These are phyloP conservation scores for Gyrodon lividus DNA, from an alignment of 768 basidiomycete species.

Conservation along the genomic window DNA sequence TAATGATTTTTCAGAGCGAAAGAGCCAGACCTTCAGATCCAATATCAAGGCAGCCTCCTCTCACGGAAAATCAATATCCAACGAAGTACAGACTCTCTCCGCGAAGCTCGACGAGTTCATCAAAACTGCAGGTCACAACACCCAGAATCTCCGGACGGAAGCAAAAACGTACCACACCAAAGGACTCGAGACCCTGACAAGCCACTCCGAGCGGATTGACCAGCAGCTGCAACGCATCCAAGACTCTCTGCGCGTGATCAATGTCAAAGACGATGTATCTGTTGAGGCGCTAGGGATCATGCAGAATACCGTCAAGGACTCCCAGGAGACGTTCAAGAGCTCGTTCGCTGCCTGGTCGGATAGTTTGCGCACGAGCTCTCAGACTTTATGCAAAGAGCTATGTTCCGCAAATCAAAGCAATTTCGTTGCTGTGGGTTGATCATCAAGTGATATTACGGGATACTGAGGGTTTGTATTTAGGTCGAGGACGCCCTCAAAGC, in stretches of 20 bases:
- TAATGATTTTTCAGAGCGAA: constrained; percentile 59
- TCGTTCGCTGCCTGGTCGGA: constrained; percentile 58
- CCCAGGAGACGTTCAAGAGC: constrained; percentile 50
- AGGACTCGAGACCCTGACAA: constrained; percentile 53
- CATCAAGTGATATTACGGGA: neutral
- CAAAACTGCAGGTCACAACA: constrained; percentile 52
- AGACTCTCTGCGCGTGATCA: constrained; percentile 51
- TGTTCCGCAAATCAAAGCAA: constrained; percentile 43
- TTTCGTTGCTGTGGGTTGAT: constrained; percentile 42
- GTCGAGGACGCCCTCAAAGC: constrained; percentile 59
- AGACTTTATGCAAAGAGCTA: constrained; percentile 46
- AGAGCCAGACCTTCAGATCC: constrained; percentile 55
- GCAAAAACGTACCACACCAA: constrained; percentile 54
- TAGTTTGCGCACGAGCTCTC: constrained; percentile 47
- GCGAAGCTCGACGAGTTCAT: constrained; percentile 62
- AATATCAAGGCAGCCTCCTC: constrained; percentile 66
- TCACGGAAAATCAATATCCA: constrained; percentile 59
- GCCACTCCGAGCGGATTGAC: constrained; percentile 53
- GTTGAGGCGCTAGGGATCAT: constrained; percentile 49
- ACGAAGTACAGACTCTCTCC: constrained; percentile 52
- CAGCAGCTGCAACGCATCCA: constrained; percentile 56
- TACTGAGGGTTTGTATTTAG: constrained; percentile 23
- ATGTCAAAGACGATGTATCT: constrained; percentile 54
- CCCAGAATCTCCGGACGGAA: constrained; percentile 52
- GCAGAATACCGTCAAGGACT: constrained; percentile 49